A percentile compares a stretch with the other conserved stretches of the same genome.
Conservation (phyloP, 805 yeast species). For the Teunomyces cretensis region DNA sequence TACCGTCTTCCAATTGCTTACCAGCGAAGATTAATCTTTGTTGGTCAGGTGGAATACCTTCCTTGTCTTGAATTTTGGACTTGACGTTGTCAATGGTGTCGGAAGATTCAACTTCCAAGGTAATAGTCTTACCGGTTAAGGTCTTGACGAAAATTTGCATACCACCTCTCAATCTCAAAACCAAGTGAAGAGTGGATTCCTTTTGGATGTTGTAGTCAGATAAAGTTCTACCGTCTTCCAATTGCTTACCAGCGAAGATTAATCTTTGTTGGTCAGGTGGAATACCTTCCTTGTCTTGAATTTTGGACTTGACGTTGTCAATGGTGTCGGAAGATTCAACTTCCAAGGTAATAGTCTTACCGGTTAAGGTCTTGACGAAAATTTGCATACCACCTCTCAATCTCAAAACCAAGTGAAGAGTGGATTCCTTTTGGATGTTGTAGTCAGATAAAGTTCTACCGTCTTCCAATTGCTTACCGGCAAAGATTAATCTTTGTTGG, state of each 20-base stretch:
- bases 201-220: conserved; percentile 44
- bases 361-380: conserved; percentile 52
- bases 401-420: conserved; percentile 33
- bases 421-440: conserved; percentile 48
- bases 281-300: conserved; percentile 43
- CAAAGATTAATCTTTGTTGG: conserved; percentile 45
- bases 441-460: conserved; percentile 32
- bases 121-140: conserved; percentile 62
- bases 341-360: conserved; percentile 79
- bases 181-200: conserved; percentile 40
- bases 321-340: conserved; percentile 97
- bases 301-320: conserved; percentile 70
- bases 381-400: conserved; percentile 50
- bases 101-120: conserved; percentile 95
- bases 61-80: conserved; percentile 90
- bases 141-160: conserved; percentile 58
- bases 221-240: conserved; percentile 38
- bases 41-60: conserved; percentile 97
- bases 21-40: conserved; percentile 97
- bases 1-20: conserved; percentile 95
- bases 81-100: conserved; percentile 93
- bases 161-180: conserved; percentile 46
- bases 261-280: conserved; percentile 47
- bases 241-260: conserved; percentile 47
- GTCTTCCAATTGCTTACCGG: conserved; percentile 48